phyloP scores from a whole-genome alignment of 2,329 filamentous ascomycete genomes.

The Chaetothyriales sp. region DNA sequence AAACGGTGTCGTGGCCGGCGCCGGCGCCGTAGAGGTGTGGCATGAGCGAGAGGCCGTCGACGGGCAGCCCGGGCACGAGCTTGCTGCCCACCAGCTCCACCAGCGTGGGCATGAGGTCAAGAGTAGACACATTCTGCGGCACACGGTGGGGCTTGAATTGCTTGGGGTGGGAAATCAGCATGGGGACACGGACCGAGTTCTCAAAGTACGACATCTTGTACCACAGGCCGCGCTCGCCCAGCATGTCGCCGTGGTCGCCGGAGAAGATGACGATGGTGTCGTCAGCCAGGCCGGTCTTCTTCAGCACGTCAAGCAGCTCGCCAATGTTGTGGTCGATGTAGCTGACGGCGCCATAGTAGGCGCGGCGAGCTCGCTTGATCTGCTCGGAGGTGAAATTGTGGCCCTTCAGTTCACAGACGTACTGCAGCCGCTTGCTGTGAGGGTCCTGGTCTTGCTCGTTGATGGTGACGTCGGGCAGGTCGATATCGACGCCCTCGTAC shows the following conservation, averaged over 20 bases:
- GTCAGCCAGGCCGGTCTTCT: slow-evolving; percentile 64
- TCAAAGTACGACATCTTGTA: slow-evolving; percentile 98
- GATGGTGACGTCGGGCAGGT: slow-evolving; percentile 56
- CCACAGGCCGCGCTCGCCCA: slow-evolving; percentile 83
- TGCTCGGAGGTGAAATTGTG: slow-evolving; percentile 73
- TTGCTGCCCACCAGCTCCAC: slow-evolving; percentile 67
- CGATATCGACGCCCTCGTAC: slow-evolving; percentile 80
- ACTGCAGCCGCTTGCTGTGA: slow-evolving; percentile 74
- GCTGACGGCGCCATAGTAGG: slow-evolving; percentile 85
- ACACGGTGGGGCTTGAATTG: slow-evolving; percentile 64
- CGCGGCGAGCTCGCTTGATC: slow-evolving; percentile 69
- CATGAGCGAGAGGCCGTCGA: slow-evolving; percentile 71
- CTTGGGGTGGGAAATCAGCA: slow-evolving; percentile 69
- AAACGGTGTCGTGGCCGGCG: slow-evolving; percentile 59
- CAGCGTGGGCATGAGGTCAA: slow-evolving; percentile 80
- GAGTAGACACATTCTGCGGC: slow-evolving; percentile 71
- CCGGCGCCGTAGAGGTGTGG: slow-evolving; percentile 57
- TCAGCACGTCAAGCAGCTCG: slow-evolving; percentile 61
- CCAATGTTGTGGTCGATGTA: slow-evolving; percentile 92
- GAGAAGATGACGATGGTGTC: slow-evolving; percentile 79
- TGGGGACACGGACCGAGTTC: slow-evolving; percentile 74
- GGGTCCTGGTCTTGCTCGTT: slow-evolving; percentile 71
- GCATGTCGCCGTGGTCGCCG: slow-evolving; percentile 91
- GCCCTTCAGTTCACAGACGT: slow-evolving; percentile 76
- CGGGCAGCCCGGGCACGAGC: slow-evolving; percentile 56